phyloP scores from a whole-genome alignment of 1,284 basidiomycete genomes.

The Ceratobasidium sp. region DNA sequence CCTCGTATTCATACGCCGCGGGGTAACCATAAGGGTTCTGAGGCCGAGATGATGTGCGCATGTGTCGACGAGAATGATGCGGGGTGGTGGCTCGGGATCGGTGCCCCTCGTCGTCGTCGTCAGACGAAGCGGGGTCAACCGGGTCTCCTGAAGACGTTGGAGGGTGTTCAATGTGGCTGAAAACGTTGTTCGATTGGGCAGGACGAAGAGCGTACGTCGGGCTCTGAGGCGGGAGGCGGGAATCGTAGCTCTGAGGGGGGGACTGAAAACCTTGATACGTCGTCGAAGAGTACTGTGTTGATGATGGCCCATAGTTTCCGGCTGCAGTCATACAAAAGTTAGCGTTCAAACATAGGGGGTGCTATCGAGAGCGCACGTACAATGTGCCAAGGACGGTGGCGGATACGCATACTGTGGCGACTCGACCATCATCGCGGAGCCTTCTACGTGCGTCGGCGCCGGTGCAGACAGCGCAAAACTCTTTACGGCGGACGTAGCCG shows the following conservation, averaged over 20 bases:
- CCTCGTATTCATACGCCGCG: not conserved
- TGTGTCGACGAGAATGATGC: not conserved
- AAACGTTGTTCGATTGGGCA: not conserved
- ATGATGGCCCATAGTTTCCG: not conserved
- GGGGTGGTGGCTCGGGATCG: not conserved
- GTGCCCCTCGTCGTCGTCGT: slow-evolving; percentile 8
- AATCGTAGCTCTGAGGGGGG: slow-evolving; percentile 5
- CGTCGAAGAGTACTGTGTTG: slow-evolving; percentile 2
- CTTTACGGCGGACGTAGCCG: slow-evolving; percentile 7
- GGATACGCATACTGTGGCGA: slow-evolving; percentile 22
- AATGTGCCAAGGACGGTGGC: slow-evolving; percentile 18
- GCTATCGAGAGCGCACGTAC: slow-evolving; percentile 9
- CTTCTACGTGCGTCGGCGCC: not conserved
- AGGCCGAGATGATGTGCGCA: not conserved
- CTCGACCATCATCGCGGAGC: slow-evolving; percentile 18
- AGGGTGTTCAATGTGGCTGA: slow-evolving; percentile 44
- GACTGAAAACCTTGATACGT: slow-evolving; percentile 13
- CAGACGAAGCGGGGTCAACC: not conserved
- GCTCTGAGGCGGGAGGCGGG: slow-evolving; percentile 21
- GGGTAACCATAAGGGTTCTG: slow-evolving; percentile 6
- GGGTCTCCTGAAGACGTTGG: not conserved
- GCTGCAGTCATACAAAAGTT: slow-evolving; percentile 2
- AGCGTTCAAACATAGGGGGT: not conserved
- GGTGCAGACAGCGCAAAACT: not conserved
- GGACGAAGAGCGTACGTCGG: slow-evolving; percentile 38